Evolutionary conservation across 2,329 filamentous ascomycete species (phyloP).

Genomic region (Claviceps humidiphila): DNA sequence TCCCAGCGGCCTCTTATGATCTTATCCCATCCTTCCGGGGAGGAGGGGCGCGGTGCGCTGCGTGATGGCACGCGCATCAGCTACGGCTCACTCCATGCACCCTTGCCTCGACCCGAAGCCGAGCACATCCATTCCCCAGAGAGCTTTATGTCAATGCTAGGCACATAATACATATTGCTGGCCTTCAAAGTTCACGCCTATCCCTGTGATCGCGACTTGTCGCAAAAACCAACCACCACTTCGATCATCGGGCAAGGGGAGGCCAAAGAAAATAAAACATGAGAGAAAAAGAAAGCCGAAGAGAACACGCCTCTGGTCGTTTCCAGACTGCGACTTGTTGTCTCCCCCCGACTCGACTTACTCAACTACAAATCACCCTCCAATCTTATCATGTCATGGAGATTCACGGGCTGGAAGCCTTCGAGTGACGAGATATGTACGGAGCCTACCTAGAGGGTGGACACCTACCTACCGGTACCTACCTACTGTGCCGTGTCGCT

Average conservation of each 20-base stretch:
- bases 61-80: no score
- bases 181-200: background rate
- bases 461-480: no score
- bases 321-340: background rate
- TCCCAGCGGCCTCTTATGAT: no score
- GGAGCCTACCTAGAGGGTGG: slow-evolving; percentile 4
- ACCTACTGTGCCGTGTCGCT: slow-evolving; percentile 4
- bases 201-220: background rate
- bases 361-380: slow-evolving; percentile 3
- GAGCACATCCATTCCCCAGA: no score
- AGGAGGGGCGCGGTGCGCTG: no score
- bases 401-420: slow-evolving; percentile 4
- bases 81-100: no score
- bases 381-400: slow-evolving; percentile 3
- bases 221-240: background rate
- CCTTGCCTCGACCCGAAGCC: no score
- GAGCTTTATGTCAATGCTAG: no score
- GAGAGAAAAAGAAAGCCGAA: background rate
- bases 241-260: background rate
- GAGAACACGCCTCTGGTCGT: background rate
- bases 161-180: background rate
- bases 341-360: background rate
- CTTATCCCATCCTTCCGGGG: no score
- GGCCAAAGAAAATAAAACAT: no score
- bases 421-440: slow-evolving; percentile 1